Percentiles rank a stretch among this genome's conserved stretches.
Conservation (phyloP, 768 basidiomycete genomes). For the Mycena metata region DNA sequence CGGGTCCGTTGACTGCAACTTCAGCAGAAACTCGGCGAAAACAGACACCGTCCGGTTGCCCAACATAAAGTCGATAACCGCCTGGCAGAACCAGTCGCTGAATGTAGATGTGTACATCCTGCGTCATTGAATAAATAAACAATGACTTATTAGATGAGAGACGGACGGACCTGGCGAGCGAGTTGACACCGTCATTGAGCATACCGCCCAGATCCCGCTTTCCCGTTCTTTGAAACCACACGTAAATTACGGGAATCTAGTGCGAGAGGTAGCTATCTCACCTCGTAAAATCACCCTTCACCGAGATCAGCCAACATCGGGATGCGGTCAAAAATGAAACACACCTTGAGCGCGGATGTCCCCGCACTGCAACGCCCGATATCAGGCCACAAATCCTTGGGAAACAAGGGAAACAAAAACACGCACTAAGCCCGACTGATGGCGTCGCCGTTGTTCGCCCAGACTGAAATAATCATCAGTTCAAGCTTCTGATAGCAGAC, state of each 20-base stretch:
- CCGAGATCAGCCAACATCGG: conserved; percentile 20
- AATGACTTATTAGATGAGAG: neutral
- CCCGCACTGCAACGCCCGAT: conserved; percentile 74
- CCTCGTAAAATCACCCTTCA: conserved; percentile 90
- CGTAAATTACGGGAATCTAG: conserved; percentile 30
- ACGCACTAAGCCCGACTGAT: conserved; percentile 90
- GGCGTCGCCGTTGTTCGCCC: conserved; percentile 99
- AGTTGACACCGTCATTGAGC: conserved; percentile 96
- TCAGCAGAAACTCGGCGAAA: conserved; percentile 94
- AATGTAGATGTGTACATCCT: conserved; percentile 92
- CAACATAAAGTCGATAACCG: conserved; percentile 93
- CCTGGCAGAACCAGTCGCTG: conserved; percentile 97
- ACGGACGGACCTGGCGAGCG: conserved; percentile 75
- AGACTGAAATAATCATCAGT: conserved; percentile 64
- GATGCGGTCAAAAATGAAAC: conserved; percentile 38
- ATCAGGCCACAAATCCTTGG: neutral
- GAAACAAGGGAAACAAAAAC: conserved; percentile 10
- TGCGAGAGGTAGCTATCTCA: conserved; percentile 42
- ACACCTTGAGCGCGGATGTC: conserved; percentile 94
- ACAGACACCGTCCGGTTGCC: conserved; percentile 89
- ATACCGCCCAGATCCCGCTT: conserved; percentile 93
- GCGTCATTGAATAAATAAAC: conserved; percentile 6
- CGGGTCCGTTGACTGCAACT: conserved; percentile 92
- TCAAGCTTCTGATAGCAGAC: neutral
- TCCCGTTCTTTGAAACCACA: conserved; percentile 75